Percentiles rank a stretch among this genome's conserved stretches.
These are phyloP conservation scores for Phellinidium pouzarii DNA, from an alignment of 1,284 basidiomycete genomes.

Conservation along the genomic window DNA sequence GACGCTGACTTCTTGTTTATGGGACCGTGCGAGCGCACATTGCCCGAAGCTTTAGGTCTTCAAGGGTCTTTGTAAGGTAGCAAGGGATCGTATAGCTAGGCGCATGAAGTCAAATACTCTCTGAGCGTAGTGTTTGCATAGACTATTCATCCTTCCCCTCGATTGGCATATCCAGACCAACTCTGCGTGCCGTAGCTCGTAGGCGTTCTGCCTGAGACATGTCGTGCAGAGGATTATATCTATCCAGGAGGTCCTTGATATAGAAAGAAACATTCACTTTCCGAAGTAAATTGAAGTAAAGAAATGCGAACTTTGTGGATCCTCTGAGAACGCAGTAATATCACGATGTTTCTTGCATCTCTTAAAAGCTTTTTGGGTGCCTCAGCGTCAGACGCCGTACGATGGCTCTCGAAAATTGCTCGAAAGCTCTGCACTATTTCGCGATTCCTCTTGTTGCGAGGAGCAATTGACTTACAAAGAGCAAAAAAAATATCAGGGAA, in stretches of 20 bases:
- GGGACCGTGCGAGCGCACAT: constrained; percentile 32
- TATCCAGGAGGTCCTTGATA: constrained; percentile 59
- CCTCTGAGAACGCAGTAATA: constrained; percentile 68
- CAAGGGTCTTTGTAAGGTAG: background rate
- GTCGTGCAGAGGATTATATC: constrained; percentile 82
- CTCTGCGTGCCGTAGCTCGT: constrained; percentile 77
- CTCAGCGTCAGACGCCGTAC: constrained; percentile 21
- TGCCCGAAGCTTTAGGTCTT: constrained; percentile 23
- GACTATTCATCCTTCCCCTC: constrained; percentile 18
- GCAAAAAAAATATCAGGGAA: constrained; percentile 15
- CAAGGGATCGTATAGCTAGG: background rate
- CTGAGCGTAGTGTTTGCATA: background rate
- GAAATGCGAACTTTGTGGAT: constrained; percentile 42
- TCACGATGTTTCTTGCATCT: constrained; percentile 58
- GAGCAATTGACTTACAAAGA: constrained; percentile 36
- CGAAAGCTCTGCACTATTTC: constrained; percentile 49
- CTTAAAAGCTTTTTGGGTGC: constrained; percentile 30
- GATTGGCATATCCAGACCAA: constrained; percentile 72
- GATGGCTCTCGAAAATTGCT: constrained; percentile 43
- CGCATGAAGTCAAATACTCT: background rate
- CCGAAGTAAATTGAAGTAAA: constrained; percentile 18
- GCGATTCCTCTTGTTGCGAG: constrained; percentile 39
- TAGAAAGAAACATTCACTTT: constrained; percentile 30
- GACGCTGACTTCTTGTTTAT: constrained; percentile 33
- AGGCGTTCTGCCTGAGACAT: constrained; percentile 75